Base-by-base conservation (phyloP, 2,329 filamentous ascomycete species). In the Trichoderma cornu-damae region DNA sequence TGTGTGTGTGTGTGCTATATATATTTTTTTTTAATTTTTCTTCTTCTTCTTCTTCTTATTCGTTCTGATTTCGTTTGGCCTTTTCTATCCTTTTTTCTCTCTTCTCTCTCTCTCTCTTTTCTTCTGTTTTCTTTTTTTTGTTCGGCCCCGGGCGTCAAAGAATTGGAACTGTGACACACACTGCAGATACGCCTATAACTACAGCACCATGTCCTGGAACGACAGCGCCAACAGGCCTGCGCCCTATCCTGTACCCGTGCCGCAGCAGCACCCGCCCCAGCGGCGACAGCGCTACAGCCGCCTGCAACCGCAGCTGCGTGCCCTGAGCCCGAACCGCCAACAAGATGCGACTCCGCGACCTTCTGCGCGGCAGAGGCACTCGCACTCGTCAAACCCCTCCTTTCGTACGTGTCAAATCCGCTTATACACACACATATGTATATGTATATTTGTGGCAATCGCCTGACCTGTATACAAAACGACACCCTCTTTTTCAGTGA, bases 381-480 rank as follows among this genome's bases (percentile, higher is more conserved):
- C 49, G 20, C 47, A 51, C 3, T 68, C 76, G 42, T 77, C 77
- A 65, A 71, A 73, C 28, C 28, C 28, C 24, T 24, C 30, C 8
- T 34, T 54, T 43, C 43, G 28, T 22, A 37, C 30, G 32, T 55
- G 30, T 38, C n/a, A 53, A 7, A n/a, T 44, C 34, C 43, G 30
- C 20, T 28, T 32, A 35, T 20, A 53, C 42, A 26, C 20, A 14
- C 24, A 44, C 51, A 22, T n/a, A 32, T 20, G 9, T 24, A 12
- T 18, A 5, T 30, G 12, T 32, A 34, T 18, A 20, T 47, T 47
- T 28, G 51, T 37, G 51, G 51, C 51, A 24, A 54, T 20, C 51
- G 51, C 51, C 51, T 42, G 51, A 28, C 30, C 30, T n/a, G 51
- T 46, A 35, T 55, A 47, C 51, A 28, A 22, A 20, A 37, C 40